Evolutionary conservation across 176 grass and related monocot genomes (phyloP), one percentile per base, ranked within the genome.

Genomic region (Secale cereale): DNA sequence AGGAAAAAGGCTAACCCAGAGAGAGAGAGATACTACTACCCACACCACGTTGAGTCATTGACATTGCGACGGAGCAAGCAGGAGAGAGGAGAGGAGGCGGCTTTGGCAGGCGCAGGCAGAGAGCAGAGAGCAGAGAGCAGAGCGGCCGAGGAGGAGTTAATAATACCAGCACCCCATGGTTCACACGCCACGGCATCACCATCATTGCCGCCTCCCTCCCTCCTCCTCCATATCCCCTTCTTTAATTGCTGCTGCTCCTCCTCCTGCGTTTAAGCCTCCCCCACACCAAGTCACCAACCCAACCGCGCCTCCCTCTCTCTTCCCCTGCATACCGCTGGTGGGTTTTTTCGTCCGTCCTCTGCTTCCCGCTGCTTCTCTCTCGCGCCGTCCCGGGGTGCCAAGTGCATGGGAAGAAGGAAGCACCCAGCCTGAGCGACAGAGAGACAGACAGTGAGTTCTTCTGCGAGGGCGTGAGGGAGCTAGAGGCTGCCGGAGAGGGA

Each of bases 181-280:
- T 88, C 68, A 88, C 91, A 90, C 87, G 87, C 84, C 91, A 91
- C 84, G 82, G 65, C 77, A 91, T 90, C 82, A 85, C 75, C 77
- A 91, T 90, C 82, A 85, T 87, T 78, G 78, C 26, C 87, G 37
- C 83, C 82, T 50, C 40, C 39, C 39, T 36, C 35, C 35, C 35
- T 41, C 11, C n/a, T n/a, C 78, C 64, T 74, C 87, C 81, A 76
- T 76, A 76, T 76, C 40, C 20, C 62, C 80, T 29, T 82, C 54
- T 83, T 91, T 87, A 72, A 84, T 87, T 83, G 41, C 41, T 73
- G 13, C 43, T 19, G 10, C 48, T 37, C 36, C 36, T 37, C 36
- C 36, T 37, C 36, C 78, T 62, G 74, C 82, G 87, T 84, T 88
- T 71, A 88, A 87, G 63, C 78, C 28, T 28, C 40, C 29, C 65